These are phyloP conservation scores for Sodiomyces alkalinus DNA, from an alignment of 2,329 filamentous ascomycete genomes.

Conservation along the genomic window DNA sequence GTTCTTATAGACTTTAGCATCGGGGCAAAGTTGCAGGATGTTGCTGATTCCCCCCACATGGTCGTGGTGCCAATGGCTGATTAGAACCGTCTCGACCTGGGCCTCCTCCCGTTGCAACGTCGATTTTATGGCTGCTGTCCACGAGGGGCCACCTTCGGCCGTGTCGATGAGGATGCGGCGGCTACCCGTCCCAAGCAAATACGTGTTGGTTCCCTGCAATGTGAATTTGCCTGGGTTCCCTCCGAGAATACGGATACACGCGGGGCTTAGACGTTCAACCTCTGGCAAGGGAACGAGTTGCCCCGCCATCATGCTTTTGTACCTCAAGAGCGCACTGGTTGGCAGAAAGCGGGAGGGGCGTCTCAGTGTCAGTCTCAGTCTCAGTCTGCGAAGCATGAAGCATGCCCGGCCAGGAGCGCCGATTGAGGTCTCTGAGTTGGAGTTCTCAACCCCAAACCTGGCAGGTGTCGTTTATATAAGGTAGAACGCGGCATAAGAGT, in stretches of 20 bases:
- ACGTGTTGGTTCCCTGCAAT: slow-evolving; percentile 80
- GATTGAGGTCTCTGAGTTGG: too few relatives aligned
- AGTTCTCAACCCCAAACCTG: too few relatives aligned
- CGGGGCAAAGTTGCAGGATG: slow-evolving; percentile 47
- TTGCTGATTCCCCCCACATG: slow-evolving; percentile 66
- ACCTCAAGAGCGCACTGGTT: too few relatives aligned
- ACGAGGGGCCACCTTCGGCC: slow-evolving; percentile 63
- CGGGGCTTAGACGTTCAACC: slow-evolving; percentile 62
- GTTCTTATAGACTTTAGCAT: slow-evolving; percentile 51
- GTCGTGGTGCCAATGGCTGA: slow-evolving; percentile 90
- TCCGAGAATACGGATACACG: slow-evolving; percentile 71
- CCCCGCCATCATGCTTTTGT: slow-evolving; percentile 41
- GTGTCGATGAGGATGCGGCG: slow-evolving; percentile 77
- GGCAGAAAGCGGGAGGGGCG: too few relatives aligned
- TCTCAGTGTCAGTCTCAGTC: too few relatives aligned
- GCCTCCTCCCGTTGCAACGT: slow-evolving; percentile 55
- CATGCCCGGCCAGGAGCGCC: too few relatives aligned
- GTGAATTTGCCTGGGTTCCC: slow-evolving; percentile 80
- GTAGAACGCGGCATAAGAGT: too few relatives aligned
- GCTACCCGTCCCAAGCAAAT: slow-evolving; percentile 65
- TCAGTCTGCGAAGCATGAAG: too few relatives aligned
- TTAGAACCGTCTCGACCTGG: slow-evolving; percentile 50
- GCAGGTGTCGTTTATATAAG: too few relatives aligned
- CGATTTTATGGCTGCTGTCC: slow-evolving; percentile 50
- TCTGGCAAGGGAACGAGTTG: slow-evolving; percentile 51